Base-by-base conservation (phyloP, 2,329 filamentous ascomycete species). In the Paraphaeosphaeria sporulosa region DNA sequence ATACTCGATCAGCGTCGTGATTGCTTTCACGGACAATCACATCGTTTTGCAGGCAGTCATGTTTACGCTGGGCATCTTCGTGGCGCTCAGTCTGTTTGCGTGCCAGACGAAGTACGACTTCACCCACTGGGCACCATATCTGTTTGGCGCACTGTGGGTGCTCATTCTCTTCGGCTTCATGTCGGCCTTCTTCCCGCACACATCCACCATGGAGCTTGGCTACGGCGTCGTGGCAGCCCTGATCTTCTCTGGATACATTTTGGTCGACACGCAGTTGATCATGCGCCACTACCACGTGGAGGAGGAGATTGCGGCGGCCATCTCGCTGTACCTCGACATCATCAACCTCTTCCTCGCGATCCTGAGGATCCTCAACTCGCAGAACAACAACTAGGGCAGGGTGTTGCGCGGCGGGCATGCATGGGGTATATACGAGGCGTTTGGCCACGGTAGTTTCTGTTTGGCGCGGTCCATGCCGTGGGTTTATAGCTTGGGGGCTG, bases 101-200 rank as follows among this genome's bases (percentile, higher is more conserved):
- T 97, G 94, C 86, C 95, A 99, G 83, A 92, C 91, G 66, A 96
- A 96, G 79, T 99, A 99, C 76, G 95, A 99, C 83, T 99, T 99
- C 78, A 98, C 94, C 1, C 90, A 88, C 65, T 99, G 95, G 94
- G 92, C 94, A 84, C 94, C 95, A 19, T 98, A 97, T 77, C 87
- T 98, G 3, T 96, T 96, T 72, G 94, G 94, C 60, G 89, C 85
- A 0, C 86, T 99, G 19, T 98, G 95, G 95, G 90, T 91, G 7
- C 81, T 97, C 60, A 85, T 99, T 64, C 83, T 99, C 43, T 97
- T 98, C 75, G 92, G 95, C 53, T 95, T 99, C 83, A 93, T 98
- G 86, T 85, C 90, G 66, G 86, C 88, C 67, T 98, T 98, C 85
- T 90, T 99, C 81, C 94, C 93, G 3, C 87, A 90, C 78, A 91